Percentiles rank a stretch among this genome's conserved stretches.
phyloP scores from a whole-genome alignment of 2,329 filamentous ascomycete genomes.

The Albophoma yamanashiensis region DNA sequence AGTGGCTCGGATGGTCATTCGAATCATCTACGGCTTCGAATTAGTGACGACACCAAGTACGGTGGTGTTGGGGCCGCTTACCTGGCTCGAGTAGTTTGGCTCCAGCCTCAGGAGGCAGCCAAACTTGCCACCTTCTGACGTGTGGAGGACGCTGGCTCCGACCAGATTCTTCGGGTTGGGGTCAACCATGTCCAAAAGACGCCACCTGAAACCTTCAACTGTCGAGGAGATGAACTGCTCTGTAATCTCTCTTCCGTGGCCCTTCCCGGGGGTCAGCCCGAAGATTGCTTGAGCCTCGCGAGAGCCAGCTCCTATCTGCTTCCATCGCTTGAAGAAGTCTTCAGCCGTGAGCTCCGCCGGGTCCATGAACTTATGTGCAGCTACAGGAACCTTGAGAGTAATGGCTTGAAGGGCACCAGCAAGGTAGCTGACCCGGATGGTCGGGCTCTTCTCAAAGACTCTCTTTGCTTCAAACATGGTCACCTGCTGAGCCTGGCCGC shows the following conservation, averaged over 20 bases:
- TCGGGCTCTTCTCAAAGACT: conserved; percentile 75
- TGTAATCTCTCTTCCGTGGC: conserved; percentile 50
- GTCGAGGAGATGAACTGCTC: conserved; percentile 60
- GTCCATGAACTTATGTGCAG: conserved; percentile 95
- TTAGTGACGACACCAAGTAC: background rate
- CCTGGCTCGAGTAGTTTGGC: conserved; percentile 86
- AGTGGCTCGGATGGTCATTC: conserved; percentile 85
- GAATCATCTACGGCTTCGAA: conserved; percentile 65
- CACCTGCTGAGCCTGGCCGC: conserved; percentile 80
- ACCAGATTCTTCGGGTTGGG: conserved; percentile 92
- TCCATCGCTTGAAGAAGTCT: conserved; percentile 98
- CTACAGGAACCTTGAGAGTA: conserved; percentile 79
- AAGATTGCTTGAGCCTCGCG: conserved; percentile 87
- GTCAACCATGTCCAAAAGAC: conserved; percentile 74
- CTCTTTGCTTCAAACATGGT: conserved; percentile 85
- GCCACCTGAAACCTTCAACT: conserved; percentile 83
- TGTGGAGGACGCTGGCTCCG: conserved; percentile 79
- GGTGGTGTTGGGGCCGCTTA: conserved; percentile 34
- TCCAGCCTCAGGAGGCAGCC: conserved; percentile 89
- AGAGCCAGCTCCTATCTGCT: conserved; percentile 85
- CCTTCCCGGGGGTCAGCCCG: conserved; percentile 41
- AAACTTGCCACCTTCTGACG: conserved; percentile 75
- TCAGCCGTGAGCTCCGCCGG: conserved; percentile 75
- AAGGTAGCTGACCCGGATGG: conserved; percentile 87
- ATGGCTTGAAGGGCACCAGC: conserved; percentile 88